Base-by-base conservation (phyloP, 2,329 filamentous ascomycete species). In the Epichloe amarillans region DNA sequence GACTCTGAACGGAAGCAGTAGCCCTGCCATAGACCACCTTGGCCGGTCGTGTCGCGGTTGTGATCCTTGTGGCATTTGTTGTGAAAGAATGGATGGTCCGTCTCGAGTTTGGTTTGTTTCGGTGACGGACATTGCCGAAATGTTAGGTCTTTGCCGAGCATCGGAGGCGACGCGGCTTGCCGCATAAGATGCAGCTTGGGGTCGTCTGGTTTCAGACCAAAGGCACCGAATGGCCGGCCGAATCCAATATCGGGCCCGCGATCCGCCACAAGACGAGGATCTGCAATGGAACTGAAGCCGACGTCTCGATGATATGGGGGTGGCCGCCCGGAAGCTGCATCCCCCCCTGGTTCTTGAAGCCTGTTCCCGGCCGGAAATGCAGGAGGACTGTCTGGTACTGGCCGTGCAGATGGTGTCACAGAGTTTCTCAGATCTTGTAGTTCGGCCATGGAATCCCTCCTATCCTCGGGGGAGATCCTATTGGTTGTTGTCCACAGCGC, bases 101-200 rank as follows among this genome's bases (percentile, higher is more conserved):
- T 82, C 62, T 95, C 88, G 60, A 94, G 84, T 60, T 88, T 83
- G 15, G 89, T 94, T 50, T 83, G 79, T 64, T 91, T 84, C 5
- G 91, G 91, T 26, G 90, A 95, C 10, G 77, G 75, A 63, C 88
- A 95, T 63, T 78, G 79, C 36, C 88, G 86, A 64, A 96, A 95
- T 26, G 75, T 72, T 50, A 97, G 77, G 57, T 95, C 86, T 52
- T 74, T 71, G 51, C 91, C 91, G 11, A 95, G 79, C 89, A 97
- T 94, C 10, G 91, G 91, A 40, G 91, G 91, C 53, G 81, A 82
- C 59, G 75, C 71, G 21, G 71, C 72, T 56, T 76, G 68, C 52
- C 75, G 75, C 61, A 73, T 70, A 59, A 70, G 70, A 52, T 69
- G 65, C 53, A 72, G 67, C 50, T 68, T 64, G 33, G 64, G 61